phyloP scores from a whole-genome alignment of 2,329 filamentous ascomycete genomes.

The Iodosphaeria phyllophila region DNA sequence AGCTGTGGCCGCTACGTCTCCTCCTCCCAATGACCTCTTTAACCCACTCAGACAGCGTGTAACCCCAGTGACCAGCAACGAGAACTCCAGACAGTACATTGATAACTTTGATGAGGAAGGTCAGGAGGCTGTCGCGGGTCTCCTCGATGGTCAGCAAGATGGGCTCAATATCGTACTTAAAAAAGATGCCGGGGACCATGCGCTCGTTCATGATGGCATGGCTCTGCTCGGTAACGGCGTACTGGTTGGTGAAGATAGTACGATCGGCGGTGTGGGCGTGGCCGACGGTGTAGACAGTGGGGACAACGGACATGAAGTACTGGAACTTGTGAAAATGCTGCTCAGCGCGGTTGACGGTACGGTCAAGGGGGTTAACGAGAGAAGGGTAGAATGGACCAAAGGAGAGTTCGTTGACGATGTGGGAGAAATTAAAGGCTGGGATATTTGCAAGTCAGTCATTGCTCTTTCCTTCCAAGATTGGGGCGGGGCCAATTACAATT shows the following conservation, averaged over 20 bases:
- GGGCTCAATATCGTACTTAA: constrained; percentile 98
- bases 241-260: constrained; percentile 85
- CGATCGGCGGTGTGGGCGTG: constrained; percentile 20
- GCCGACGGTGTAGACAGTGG: constrained; percentile 70
- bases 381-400: constrained; percentile 95
- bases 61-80: constrained; percentile 87
- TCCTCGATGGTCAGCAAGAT: constrained; percentile 77
- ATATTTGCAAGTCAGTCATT: constrained; percentile 7
- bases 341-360: constrained; percentile 60
- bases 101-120: constrained; percentile 63
- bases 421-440: constrained; percentile 92
- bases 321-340: constrained; percentile 88
- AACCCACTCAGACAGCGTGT: constrained; percentile 65
- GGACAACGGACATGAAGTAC: constrained; percentile 91
- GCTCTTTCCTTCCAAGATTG: background rate
- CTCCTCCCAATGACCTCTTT: constrained; percentile 33
- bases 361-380: constrained; percentile 84
- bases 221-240: constrained; percentile 85
- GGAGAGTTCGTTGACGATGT: constrained; percentile 87
- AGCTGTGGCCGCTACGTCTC: constrained; percentile 22
- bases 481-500: constrained; percentile 40
- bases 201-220: constrained; percentile 50
- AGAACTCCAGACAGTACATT: constrained; percentile 84
- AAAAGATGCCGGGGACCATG: constrained; percentile 73
- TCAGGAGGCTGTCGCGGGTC: constrained; percentile 54